Base-by-base conservation (phyloP, 495 filamentous ascomycete genomes). In the Penicillium coffeae region DNA sequence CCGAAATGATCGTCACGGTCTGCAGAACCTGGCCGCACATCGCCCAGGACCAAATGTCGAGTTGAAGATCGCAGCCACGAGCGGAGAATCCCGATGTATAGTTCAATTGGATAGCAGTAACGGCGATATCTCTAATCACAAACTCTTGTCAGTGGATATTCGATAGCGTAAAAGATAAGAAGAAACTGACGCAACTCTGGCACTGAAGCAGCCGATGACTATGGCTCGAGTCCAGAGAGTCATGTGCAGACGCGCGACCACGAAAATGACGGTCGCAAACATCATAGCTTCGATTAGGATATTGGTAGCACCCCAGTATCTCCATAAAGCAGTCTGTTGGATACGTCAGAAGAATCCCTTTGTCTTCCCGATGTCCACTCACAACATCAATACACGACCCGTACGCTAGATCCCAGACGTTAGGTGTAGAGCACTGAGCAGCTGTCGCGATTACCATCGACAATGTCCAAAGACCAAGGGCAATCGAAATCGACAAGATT, bases 11-110 rank as follows among this genome's bases (percentile, higher is more conserved):
- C 5, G 38, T 40, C 18, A 40, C 38, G 14, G 38, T 40, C 7
- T 40, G 38, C 14, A 40, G 38, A 21, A 40, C 38, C 21, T 40
- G 38, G 38, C 38, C 21, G 38, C 38, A 40, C 38, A 40, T 40
- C 14, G 21, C 38, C 38, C 38, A 40, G 8, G 38, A 18, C 38
- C 38, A 40, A 20, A 40, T 4, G 3, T 40, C 15, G 1, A 40
- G 38, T 13, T 40, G 38, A 12, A 40, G 16, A 4, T 16, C n/a
- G 12, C 38, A 40, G 7, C 38, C 38, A 13, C 38, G 38, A 18
- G 38, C 14, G 21, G 8, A 2, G 18, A 40, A 40, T 20, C 15
- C 38, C 21, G 4, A 10, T 14, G 15, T 40, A 13, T 40, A 40
- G 18, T 21, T 40, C 10, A 40, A 21, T 20, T 40, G 38, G 18